Evolutionary conservation across 2,329 filamentous ascomycete genomes (phyloP), one percentile per base, ranked within the genome.

Genomic region (Tolypocladium ovalisporum): DNA sequence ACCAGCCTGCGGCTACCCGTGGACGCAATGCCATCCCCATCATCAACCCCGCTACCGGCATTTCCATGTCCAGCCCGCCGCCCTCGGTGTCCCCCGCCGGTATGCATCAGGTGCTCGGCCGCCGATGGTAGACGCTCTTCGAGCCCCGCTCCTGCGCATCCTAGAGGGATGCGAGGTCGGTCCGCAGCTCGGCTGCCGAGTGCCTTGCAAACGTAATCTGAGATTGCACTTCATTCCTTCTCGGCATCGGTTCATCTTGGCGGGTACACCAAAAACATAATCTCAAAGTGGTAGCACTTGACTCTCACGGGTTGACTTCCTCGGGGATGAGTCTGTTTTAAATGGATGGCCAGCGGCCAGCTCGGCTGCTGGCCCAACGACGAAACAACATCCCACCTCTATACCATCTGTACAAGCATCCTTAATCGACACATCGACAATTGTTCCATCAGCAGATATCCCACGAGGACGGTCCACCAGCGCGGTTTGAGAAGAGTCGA

Each of bases 11-110:
- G 61, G 90, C 92, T 61, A 90, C 92, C 62, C 89, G 94, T 65
- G 85, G 88, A 58, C 90, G 91, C 74, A 97, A 97, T 73, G 90
- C 94, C 68, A 97, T 97, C 64, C 93, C 93, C 59, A 99, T 99
- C 71, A 90, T 97, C 75, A 96, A 99, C 79, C 94, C 94, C 56
- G 89, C 84, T 65, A 97, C 93, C 58, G 91, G 94, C 68, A 85
- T 91, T 72, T 83, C 85, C 68, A 87, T 97, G 79, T 86, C 90
- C 57, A 96, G 90, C 77, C 93, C 93, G 64, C 90, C 93, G 32
- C 87, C 87, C 47, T 86, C 83, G 59, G 80, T 85, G 51, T 86
- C 83, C 51, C 84, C 84, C 61, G 77, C 77, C 68, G 78, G 82
- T 70, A 80, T 86, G 77, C 81, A 82, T 68, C 79, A 82, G 66